Evolutionary conservation across 2,329 filamentous ascomycete genomes (phyloP), one percentile per base, ranked within the genome.

Genomic region (Clathrospora elynae): DNA sequence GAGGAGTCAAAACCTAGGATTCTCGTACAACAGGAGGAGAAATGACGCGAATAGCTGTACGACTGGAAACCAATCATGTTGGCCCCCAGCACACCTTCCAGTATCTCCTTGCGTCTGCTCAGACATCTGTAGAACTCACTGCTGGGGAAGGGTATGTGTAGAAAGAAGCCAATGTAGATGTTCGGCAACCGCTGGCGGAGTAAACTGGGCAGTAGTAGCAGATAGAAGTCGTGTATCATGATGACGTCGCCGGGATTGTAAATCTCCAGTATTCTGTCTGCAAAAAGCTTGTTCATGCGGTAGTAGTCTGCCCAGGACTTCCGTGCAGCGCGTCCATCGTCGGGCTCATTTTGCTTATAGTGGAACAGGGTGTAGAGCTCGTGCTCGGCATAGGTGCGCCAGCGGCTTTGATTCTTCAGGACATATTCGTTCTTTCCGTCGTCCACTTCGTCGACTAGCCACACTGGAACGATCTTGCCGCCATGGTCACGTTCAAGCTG

Each of bases 21-120:
- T 17, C 91, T 84, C 1, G 90, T 95, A 72, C 91, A 96, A 73
- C 91, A 96, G 54, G 90, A 96, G 24, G 90, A 84, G 68, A 97
- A 97, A 70, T 97, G 92, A 16, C 91, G 84, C 10, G 91, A 92
- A 71, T 96, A 97, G 69, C 90, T 93, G 74, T 90, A 93, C 6
- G 90, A 93, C 71, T 97, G 92, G 74, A 97, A 96, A 1, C 90
- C 91, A 51, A 97, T 83, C 75, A 97, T 85, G 70, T 96, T 96
- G 42, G 92, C 83, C 12, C 92, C 91, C 28, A 97, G 78, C 32
- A 96, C 84, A 34, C 93, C 93, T 57, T 93, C 90, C 10, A 97
- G 77, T 8, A 97, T 80, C 67, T 96, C 90, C 71, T 95, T 96
- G 56, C 92, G 83, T 53, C 89, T 84, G 24, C 89, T 88, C 42